Evolutionary conservation across 2,329 filamentous ascomycete genomes (phyloP).

Genomic region (Parascedosporium putredinis): DNA sequence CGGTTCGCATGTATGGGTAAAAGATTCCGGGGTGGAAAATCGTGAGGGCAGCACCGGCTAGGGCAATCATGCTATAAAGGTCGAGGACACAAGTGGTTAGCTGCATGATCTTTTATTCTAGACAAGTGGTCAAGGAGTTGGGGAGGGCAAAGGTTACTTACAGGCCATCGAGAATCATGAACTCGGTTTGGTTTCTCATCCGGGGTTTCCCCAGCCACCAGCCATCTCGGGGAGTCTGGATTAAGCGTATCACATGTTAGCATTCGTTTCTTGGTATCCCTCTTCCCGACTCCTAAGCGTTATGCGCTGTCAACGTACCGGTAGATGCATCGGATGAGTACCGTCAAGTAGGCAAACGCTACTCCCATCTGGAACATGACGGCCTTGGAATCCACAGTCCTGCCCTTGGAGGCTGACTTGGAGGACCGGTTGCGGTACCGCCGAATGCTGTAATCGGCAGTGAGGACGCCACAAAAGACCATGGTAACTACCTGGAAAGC

Average conservation of each 20-base stretch:
- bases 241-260: not conserved
- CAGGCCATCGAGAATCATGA: slow-evolving; percentile 47
- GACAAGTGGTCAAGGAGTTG: not conserved
- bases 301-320: not conserved
- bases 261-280: not conserved
- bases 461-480: slow-evolving; percentile 39
- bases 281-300: no score
- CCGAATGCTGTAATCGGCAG: slow-evolving; percentile 22
- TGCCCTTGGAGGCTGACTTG: not conserved
- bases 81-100: no score
- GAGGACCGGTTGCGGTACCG: not conserved
- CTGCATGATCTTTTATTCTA: no score
- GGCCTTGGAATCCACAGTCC: not conserved
- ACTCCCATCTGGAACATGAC: slow-evolving; percentile 1
- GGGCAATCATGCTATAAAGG: slow-evolving; percentile 27
- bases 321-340: slow-evolving; percentile 5
- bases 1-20: slow-evolving; percentile 8
- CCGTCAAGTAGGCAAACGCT: slow-evolving; percentile 1
- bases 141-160: no score
- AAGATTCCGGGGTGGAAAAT: slow-evolving; percentile 28
- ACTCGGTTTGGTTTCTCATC: slow-evolving; percentile 47
- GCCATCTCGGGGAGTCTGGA: slow-evolving; percentile 53
- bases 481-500: slow-evolving; percentile 50
- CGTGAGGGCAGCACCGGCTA: slow-evolving; percentile 34
- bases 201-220: slow-evolving; percentile 48